These are phyloP conservation scores for Thelonectria olida DNA, from an alignment of 2,329 filamentous ascomycete species.

Conservation along the genomic window DNA sequence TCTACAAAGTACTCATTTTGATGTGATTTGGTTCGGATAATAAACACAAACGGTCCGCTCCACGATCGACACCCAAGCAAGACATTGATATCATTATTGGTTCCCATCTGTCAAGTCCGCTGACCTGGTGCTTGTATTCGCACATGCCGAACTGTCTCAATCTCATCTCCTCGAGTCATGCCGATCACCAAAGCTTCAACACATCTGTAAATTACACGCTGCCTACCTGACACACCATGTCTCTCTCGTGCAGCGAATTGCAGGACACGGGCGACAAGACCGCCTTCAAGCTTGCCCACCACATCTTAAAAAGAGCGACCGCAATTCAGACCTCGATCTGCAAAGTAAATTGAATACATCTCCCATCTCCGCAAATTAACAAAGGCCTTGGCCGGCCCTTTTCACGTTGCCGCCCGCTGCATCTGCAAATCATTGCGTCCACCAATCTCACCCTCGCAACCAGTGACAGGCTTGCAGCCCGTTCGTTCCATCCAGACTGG, in stretches of 20 bases:
- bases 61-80: not conserved
- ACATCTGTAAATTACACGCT: not conserved
- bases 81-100: not conserved
- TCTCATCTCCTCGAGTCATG: not conserved
- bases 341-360: not conserved
- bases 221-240: not conserved
- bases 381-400: not conserved
- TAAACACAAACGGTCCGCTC: too few species aligned
- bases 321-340: too few species aligned
- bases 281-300: too few species aligned
- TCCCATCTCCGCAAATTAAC: not conserved
- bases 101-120: not conserved
- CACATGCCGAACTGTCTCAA: not conserved
- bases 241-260: not conserved
- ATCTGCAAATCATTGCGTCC: not conserved
- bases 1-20: too few species aligned
- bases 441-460: not conserved
- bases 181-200: not conserved
- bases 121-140: not conserved
- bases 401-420: not conserved
- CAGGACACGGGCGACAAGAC: not conserved
- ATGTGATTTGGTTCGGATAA: not conserved
- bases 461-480: not conserved
- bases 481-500: not conserved
- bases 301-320: too few species aligned